Base-by-base conservation (phyloP, 164 flowering plant species). In the Tetrastigma voinierianum region DNA sequence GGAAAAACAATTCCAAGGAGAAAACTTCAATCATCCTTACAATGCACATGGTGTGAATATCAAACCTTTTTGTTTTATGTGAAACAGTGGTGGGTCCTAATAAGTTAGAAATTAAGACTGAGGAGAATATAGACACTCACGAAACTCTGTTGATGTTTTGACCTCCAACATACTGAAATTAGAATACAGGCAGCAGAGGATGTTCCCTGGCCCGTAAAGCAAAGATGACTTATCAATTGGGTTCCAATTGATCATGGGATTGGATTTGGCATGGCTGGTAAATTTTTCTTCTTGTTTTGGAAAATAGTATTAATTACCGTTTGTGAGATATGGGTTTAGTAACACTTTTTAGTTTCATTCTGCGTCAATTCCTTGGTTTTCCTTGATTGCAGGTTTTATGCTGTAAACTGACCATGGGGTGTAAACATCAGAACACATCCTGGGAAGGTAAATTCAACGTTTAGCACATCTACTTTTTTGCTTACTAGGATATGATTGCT, bases 171-270 rank as follows among this genome's bases (percentile, higher is more conserved):
- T 49, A 66, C 61, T 49, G 83, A 83, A 15, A 82, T 79, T 57
- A 86, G 71, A 81, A 82, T 93, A 62, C 83, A 81, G 65, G 96
- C 93, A 10, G 84, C 84, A 43, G 64, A 76, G 62, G 84, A 77
- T n/a, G 84, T 5, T 80, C 75, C 69, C 78, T 81, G 63, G 78
- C 80, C 46, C 91, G 84, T 2, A 80, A 77, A 73, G 70, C 43
- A 43, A 77, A 81, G 62, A 62, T 76, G 70, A 43, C 51, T n/a
- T 0, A 21, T 59, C 17, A 2, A 16, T 21, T 9, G 4, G 21
- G 21, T 11, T 20, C 17, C 9, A 24, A 57, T 43, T 11, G 19
- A 43, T 16, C 13, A 18, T 17, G 48, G 32, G 19, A 60, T 15
- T 20, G 16, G 64, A 1, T 2, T 13, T 8, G n/a, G n/a, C n/a